These are phyloP conservation scores for Penicillium sp. DNA, from an alignment of 2,329 filamentous ascomycete species.

Conservation along the genomic window DNA sequence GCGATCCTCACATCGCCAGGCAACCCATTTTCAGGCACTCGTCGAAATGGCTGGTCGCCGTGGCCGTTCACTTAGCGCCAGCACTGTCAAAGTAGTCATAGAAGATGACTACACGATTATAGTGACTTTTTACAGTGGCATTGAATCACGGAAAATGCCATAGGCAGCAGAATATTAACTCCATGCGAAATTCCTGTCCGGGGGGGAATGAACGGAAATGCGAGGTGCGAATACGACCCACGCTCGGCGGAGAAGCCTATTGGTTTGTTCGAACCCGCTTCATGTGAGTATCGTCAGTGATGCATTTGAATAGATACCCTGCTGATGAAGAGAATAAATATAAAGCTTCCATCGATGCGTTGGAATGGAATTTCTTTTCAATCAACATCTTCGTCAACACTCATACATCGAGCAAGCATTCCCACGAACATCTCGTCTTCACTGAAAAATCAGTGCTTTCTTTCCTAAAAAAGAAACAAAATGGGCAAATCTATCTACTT, in stretches of 20 bases:
- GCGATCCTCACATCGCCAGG: too few relatives aligned
- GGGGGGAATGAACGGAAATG: neutral
- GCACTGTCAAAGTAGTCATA: neutral
- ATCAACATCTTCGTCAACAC: neutral
- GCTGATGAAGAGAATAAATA: neutral
- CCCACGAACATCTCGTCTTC: neutral
- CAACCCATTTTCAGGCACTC: too few relatives aligned
- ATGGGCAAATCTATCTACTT: neutral
- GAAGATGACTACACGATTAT: neutral
- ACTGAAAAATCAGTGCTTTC: neutral
- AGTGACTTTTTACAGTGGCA: neutral
- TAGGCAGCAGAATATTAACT: neutral
- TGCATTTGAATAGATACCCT: neutral
- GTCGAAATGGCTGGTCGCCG: too few relatives aligned
- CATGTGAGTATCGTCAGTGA: neutral
- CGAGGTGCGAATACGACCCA: neutral
- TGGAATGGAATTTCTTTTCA: neutral
- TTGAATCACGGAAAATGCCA: neutral
- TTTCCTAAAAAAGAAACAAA: neutral
- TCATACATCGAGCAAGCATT: neutral
- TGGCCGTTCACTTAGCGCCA: too few relatives aligned
- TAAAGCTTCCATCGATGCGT: neutral
- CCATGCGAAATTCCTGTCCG: neutral
- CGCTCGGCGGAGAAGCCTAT: neutral
- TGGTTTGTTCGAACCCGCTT: neutral